Evolutionary conservation across 169 alveolate species (phyloP), one percentile per base, ranked within the genome.

Genomic region (Eimeria praecox): DNA sequence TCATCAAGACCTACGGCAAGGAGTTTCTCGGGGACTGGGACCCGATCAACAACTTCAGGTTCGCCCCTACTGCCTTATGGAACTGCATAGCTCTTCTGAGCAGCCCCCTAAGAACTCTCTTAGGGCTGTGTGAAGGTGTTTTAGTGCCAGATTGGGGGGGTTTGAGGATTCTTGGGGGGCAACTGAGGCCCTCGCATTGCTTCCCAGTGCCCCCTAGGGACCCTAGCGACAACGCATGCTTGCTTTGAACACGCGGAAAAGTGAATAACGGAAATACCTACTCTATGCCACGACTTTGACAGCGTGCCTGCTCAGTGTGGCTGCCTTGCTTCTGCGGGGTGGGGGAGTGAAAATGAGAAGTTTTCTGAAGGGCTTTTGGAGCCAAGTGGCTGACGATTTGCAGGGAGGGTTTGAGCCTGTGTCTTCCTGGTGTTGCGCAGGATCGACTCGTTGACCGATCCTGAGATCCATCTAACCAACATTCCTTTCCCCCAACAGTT

Each of bases 401-500:
- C 82, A 35, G n/a, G 6, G 30, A 10, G 52, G n/a, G 30, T 38
- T 10, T 38, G 82, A 1, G 8, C 38, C n/a, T 18, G 24, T 38
- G 16, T 38, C 10, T 64, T 30, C 14, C 38, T 71, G 52, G 46
- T 44, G 69, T 54, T 73, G 91, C 27, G 14, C 46, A 93, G 96
- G 78, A 96, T 97, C 56, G 97, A 97, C 69, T 97, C 98, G 35
- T 75, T 97, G 85, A 80, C 97, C 0, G 97, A 97, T 44, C 98
- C 98, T 27, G 98, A 98, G 59, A 94, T 98, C 22, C 98, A 97
- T 77, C 95, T 98, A 88, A 96, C 97, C 77, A 97, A 98, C 85
- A 88, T 98, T 38, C 98, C 98, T 12, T 75, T 98, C 18, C 98
- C 98, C 35, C 98, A 98, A 38, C 95, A 97, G 80, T 92, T 97